Conservation (phyloP, 148 eudicot genomes). For the Rhododendron mucronatum region DNA sequence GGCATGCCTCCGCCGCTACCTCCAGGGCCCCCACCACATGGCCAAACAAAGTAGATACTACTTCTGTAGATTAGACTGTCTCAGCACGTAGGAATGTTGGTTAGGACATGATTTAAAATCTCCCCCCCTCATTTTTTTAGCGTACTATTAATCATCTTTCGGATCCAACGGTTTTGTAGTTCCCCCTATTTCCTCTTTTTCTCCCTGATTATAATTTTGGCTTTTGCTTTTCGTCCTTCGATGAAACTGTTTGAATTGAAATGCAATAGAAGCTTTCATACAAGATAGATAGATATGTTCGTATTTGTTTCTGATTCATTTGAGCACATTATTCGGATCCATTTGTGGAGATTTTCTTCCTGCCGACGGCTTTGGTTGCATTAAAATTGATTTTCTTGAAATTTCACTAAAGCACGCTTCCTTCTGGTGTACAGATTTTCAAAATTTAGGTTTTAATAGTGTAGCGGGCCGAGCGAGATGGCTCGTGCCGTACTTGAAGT, state of each 20-base stretch:
- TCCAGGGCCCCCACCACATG: constrained; percentile 88
- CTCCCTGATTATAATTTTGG: neutral
- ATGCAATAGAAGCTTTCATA: neutral
- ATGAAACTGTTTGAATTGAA: neutral
- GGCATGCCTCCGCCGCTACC: constrained; percentile 82
- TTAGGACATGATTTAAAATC: neutral
- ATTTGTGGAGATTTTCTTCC: neutral
- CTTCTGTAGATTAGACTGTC: neutral
- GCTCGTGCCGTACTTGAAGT: too few species aligned
- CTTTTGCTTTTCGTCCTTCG: neutral
- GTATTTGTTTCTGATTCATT: neutral
- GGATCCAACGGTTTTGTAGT: neutral
- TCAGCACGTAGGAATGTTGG: neutral
- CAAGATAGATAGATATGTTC: neutral
- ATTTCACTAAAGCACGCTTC: neutral
- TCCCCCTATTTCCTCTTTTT: too few species aligned
- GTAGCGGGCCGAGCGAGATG: too few species aligned
- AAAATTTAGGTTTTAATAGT: neutral
- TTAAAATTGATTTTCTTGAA: neutral
- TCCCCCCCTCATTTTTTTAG: neutral
- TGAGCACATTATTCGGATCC: neutral
- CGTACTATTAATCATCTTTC: neutral
- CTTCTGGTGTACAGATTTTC: neutral
- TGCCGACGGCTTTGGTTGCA: neutral
- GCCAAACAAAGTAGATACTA: constrained; percentile 42